Base-by-base conservation (phyloP, 2,329 filamentous ascomycete genomes). In the Aspergillus costaricaensis region DNA sequence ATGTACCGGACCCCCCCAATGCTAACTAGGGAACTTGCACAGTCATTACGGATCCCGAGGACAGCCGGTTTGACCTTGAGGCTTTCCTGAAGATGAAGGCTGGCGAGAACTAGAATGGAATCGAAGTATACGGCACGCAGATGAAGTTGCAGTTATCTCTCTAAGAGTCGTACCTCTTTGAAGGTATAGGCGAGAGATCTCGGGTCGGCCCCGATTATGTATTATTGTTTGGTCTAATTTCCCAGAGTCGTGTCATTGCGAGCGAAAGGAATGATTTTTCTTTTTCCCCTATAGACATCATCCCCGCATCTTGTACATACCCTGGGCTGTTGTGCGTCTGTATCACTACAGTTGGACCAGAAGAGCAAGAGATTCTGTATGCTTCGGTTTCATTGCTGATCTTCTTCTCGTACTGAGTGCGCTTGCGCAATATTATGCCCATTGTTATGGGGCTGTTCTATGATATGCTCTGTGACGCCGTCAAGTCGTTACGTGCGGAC, bases 41-140 rank as follows among this genome's bases (percentile, higher is more conserved):
- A 91, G 88, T 88, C 67, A 85, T 89, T 77, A 83, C 86, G 75
- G 89, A 98, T 80, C 89, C 89, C 62, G 86, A 89, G 74, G 88
- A 95, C 82, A 88, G 92, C 74, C 91, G 92, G 74, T 98, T 98
- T 82, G 93, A 99, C 77, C 84, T 98, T 70, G 94, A 98, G 83
- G 88, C 90, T 70, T 91, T 87, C 78, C 80, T 96, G 77, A 85
- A 86, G 72, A 83, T 86, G 70, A 80, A 92, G 70, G 77, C 79
- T 56, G 79, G 77, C 54, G 81, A 82, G 68, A 68, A 68, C 68
- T 76, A 74, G 67, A 71, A 56, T 47, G 43, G 53, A 60, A 50
- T 66, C 59, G 58, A 68, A 62, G 57, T 58, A 64, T 58, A 66
- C 60, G 68, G 63, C 61, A 68, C 67, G 67, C 69, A 70, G 70